Conservation (phyloP, 1,284 basidiomycete species). For the Mycosarcoma mackinlayi region DNA sequence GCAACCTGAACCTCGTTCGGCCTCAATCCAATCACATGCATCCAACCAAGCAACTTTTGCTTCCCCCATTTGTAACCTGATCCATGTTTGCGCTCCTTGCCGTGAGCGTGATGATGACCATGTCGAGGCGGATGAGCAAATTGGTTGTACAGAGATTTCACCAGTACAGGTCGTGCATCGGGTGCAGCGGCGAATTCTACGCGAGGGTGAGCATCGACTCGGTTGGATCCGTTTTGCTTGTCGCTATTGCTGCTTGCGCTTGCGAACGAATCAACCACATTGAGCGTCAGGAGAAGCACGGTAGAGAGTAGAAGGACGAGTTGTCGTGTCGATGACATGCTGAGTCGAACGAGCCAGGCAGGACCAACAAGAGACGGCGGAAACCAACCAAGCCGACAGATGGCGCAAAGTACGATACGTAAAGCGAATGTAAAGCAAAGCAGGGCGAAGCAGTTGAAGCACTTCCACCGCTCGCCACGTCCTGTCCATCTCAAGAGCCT, state of each 20-base stretch:
- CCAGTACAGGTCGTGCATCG: not conserved
- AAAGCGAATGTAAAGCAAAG: no score
- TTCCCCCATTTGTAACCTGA: not conserved
- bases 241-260: not conserved
- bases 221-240: conserved; percentile 1
- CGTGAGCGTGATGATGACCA: not conserved
- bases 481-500: no score
- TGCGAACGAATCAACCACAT: no score
- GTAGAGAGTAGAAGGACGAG: not conserved
- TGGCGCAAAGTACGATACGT: no score
- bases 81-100: not conserved
- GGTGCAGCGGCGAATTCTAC: conserved; percentile 2
- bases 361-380: no score
- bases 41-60: conserved; percentile 7
- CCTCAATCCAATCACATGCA: conserved; percentile 18
- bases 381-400: no score
- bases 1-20: conserved; percentile 7
- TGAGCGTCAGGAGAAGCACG: not conserved
- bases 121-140: conserved; percentile 7
- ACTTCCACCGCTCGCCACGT: no score
- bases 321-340: no score
- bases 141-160: conserved; percentile 24
- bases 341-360: no score
- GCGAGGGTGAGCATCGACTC: not conserved
- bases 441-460: no score